These are phyloP conservation scores for Colletotrichum abscissum DNA, from an alignment of 2,329 filamentous ascomycete genomes.

Conservation along the genomic window DNA sequence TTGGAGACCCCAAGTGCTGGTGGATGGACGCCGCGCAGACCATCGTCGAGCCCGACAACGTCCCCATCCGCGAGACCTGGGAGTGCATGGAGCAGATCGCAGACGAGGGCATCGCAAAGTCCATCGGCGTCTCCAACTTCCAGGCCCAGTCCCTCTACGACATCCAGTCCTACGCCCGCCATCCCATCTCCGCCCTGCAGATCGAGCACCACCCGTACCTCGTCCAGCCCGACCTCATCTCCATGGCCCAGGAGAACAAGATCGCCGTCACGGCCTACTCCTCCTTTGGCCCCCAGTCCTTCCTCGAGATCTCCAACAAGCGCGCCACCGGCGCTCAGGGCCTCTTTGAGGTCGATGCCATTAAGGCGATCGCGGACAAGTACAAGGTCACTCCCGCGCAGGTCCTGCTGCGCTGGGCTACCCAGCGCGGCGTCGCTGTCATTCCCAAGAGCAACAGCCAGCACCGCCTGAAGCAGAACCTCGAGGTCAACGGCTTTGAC, in stretches of 20 bases:
- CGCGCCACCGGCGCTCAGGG: slow-evolving; percentile 41
- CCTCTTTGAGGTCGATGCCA: slow-evolving; percentile 46
- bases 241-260: slow-evolving; percentile 65
- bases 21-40: slow-evolving; percentile 55
- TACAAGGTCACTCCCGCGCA: slow-evolving; percentile 71
- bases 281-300: slow-evolving; percentile 69
- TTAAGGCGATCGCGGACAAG: slow-evolving; percentile 65
- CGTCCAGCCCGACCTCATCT: slow-evolving; percentile 66
- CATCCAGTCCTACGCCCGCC: slow-evolving; percentile 67
- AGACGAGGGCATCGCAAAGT: slow-evolving; percentile 59
- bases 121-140: slow-evolving; percentile 72
- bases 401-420: slow-evolving; percentile 75
- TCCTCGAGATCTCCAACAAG: slow-evolving; percentile 46
- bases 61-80: slow-evolving; percentile 68
- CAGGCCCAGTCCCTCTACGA: slow-evolving; percentile 68
- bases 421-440: slow-evolving; percentile 71
- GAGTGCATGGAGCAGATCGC: slow-evolving; percentile 69
- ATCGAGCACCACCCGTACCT: slow-evolving; percentile 79
- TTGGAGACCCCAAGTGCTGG: slow-evolving; percentile 39
- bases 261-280: slow-evolving; percentile 74
- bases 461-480: slow-evolving; percentile 61
- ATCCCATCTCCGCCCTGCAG: slow-evolving; percentile 67
- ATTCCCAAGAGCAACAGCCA: slow-evolving; percentile 72
- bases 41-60: slow-evolving; percentile 46
- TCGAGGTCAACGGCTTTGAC: slow-evolving; percentile 67